These are phyloP conservation scores for Tolypocladium sp. DNA, from an alignment of 2,329 filamentous ascomycete genomes.

Conservation along the genomic window DNA sequence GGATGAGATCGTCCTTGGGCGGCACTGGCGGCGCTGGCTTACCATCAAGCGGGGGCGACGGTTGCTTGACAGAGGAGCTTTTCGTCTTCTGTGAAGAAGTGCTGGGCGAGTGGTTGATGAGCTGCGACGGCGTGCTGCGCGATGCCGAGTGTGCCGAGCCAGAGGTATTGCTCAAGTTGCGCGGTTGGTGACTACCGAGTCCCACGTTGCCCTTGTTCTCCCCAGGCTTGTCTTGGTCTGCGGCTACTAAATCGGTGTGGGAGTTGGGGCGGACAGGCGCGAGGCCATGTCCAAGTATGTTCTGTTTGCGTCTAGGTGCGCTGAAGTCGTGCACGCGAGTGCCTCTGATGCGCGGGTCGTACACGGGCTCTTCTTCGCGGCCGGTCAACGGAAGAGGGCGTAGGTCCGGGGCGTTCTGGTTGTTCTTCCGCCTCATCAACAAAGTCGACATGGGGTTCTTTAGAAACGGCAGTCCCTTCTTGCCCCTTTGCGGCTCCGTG, in stretches of 20 bases:
- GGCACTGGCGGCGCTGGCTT: conserved; percentile 25
- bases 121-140: conserved; percentile 15
- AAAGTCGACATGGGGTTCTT: conserved; percentile 52
- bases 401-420: conserved; percentile 36
- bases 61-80: conserved; percentile 4
- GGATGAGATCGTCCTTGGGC: conserved; percentile 24
- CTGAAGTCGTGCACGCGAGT: conserved; percentile 59
- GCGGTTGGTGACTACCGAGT: conserved; percentile 9
- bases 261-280: conserved; percentile 8
- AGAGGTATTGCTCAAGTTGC: conserved; percentile 20
- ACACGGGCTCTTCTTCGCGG: conserved; percentile 34
- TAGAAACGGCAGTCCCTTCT: conserved; percentile 47
- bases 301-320: conserved; percentile 41
- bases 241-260: conserved; percentile 6
- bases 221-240: conserved; percentile 6
- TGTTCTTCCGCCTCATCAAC: conserved; percentile 46
- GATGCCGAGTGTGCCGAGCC: conserved; percentile 14
- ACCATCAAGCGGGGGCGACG: conserved; percentile 3
- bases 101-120: conserved; percentile 16
- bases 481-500: conserved; percentile 34
- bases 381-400: conserved; percentile 29
- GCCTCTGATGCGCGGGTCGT: conserved; percentile 56
- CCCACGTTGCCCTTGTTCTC: not conserved
- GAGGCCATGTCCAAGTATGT: conserved; percentile 6
- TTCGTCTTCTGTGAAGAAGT: conserved; percentile 13